These are phyloP conservation scores for Sphaceloma murrayae DNA, from an alignment of 2,329 filamentous ascomycete genomes.

Conservation along the genomic window DNA sequence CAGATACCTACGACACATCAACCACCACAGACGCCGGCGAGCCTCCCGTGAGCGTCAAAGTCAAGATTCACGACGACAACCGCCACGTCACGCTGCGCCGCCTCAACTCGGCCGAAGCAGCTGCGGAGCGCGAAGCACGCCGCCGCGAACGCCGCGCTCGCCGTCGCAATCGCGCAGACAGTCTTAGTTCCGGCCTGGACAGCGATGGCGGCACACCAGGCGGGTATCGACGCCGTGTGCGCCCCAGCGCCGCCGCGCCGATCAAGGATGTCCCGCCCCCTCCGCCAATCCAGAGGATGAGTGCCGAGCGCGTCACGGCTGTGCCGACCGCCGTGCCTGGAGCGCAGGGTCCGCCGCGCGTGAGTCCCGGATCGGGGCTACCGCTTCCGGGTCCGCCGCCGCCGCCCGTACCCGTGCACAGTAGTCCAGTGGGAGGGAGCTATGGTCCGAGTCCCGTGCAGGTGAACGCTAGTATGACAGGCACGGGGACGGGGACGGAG, in stretches of 20 bases:
- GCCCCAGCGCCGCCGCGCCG: conserved; percentile 25
- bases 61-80: conserved; percentile 56
- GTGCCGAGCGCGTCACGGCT: neutral
- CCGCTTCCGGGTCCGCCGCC: conserved; percentile 22
- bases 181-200: conserved; percentile 31
- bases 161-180: conserved; percentile 25
- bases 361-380: conserved; percentile 19
- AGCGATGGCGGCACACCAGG: conserved; percentile 30
- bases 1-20: conserved; percentile 3
- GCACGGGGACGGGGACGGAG: conserved; percentile 32
- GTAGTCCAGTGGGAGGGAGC: conserved; percentile 16
- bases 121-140: conserved; percentile 48
- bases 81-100: conserved; percentile 53
- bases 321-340: conserved; percentile 2
- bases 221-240: conserved; percentile 17
- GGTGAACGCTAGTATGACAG: conserved; percentile 25
- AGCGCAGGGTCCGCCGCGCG: neutral
- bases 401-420: conserved; percentile 20
- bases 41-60: conserved; percentile 54
- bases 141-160: conserved; percentile 37
- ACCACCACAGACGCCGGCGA: conserved; percentile 13
- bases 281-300: conserved; percentile 20
- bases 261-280: conserved; percentile 26
- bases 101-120: conserved; percentile 53
- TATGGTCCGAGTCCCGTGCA: conserved; percentile 23